Evolutionary conservation across 441 rosid species (phyloP), one percentile per base, ranked within the genome.

Genomic region (Adansonia madagascariensis): DNA sequence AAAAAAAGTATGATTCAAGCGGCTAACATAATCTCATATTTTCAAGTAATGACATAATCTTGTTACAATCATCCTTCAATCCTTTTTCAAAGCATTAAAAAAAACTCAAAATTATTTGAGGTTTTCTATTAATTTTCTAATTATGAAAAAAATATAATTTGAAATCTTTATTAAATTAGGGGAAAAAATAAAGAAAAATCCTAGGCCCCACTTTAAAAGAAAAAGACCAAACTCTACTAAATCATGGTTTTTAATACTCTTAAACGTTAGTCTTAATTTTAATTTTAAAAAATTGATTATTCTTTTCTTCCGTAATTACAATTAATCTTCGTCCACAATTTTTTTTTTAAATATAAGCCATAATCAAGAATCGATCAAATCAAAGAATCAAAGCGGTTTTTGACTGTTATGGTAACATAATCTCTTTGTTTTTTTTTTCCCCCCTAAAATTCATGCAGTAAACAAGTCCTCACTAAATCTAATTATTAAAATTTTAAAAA

Each of bases 401-500:
- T 27, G 49, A 8, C 31, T 10, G 20, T 24, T 12, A n/a, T 67
- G 47, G 64, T 31, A 31, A 59, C 79, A 18, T 6, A 41, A 18
- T 22, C 4, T 31, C 2, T 8, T 39, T 6, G 1, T 15, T 2
- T 10, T 18, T 18, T 8, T 8, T 18, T 57, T 56, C 6, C 18
- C 18, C 10, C 6, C 61, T 49, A 10, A 76, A 65, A 76, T 75
- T 50, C 53, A 56, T 72, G 80, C 66, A 20, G 22, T 20, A 59
- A 11, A 17, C 61, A 8, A 57, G 0, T 3, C 65, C 24, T 8
- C 15, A 17, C 7, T 22, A 22, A 61, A 10, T 61, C 11, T 55
- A 17, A 57, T 57, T 1, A 27, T 2, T 57, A 24, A n/a, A 20
- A 44, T 49, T 0, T 49, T 39, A 39, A 39, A 49, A 27, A 1